These are phyloP conservation scores for Suhomyces bolitotheri DNA, from an alignment of 1,139 yeast genomes.

Conservation along the genomic window DNA sequence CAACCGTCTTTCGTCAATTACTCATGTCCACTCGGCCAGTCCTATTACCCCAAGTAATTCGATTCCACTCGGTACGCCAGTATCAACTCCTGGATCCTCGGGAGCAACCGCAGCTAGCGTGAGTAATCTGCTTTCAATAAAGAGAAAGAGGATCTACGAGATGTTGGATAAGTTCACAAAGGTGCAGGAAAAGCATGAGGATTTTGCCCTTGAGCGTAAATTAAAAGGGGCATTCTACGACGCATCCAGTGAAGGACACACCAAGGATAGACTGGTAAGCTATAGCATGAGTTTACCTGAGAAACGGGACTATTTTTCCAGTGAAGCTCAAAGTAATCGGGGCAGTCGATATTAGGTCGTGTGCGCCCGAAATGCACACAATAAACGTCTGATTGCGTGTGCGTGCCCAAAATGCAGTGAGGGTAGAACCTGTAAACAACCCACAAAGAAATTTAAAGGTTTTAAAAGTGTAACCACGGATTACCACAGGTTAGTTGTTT, in stretches of 20 bases:
- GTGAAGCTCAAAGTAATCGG: constrained; percentile 5
- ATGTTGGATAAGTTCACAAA: constrained; percentile 61
- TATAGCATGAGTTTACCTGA: constrained; percentile 13
- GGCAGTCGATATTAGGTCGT: constrained; percentile 1
- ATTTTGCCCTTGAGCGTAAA: constrained; percentile 13
- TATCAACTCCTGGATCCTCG: constrained; percentile 21
- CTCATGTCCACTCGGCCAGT: constrained; percentile 25
- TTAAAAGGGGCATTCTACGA: constrained; percentile 9
- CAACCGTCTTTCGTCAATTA: constrained; percentile 63
- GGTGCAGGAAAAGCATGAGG: constrained; percentile 60
- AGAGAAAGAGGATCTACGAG: constrained; percentile 49
- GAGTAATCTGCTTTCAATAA: constrained; percentile 36
- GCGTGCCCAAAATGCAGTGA: not conserved
- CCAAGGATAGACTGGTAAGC: constrained; percentile 14
- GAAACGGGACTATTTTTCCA: constrained; percentile 18
- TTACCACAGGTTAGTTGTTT: constrained; percentile 14
- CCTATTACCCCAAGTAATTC: constrained; percentile 17
- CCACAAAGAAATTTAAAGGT: constrained; percentile 9
- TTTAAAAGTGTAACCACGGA: constrained; percentile 12
- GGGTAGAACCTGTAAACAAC: constrained; percentile 11
- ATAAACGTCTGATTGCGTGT: not conserved
- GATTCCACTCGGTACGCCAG: constrained; percentile 29
- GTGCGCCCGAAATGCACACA: constrained; percentile 1
- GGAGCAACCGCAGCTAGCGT: constrained; percentile 17
- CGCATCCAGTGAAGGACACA: constrained; percentile 2